These are phyloP conservation scores for Geosmithia flava DNA, from an alignment of 2,329 filamentous ascomycete genomes.

Conservation along the genomic window DNA sequence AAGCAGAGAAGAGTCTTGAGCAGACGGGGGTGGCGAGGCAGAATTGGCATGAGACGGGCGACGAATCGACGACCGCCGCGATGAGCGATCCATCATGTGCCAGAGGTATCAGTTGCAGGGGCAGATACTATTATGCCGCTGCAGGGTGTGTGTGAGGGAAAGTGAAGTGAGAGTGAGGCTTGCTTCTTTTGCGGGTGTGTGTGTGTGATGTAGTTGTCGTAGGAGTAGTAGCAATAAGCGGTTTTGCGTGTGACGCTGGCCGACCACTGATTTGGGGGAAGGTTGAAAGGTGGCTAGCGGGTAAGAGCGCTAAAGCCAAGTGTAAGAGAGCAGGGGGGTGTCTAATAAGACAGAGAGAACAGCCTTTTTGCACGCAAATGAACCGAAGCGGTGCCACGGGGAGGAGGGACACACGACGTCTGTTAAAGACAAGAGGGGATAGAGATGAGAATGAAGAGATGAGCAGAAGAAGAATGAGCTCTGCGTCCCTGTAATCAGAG, in stretches of 20 bases:
- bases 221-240: neutral
- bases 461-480: neutral
- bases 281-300: neutral
- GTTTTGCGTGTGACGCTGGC: neutral
- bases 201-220: neutral
- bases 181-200: neutral
- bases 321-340: neutral
- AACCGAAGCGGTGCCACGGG: neutral
- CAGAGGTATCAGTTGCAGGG: neutral
- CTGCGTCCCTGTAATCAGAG: neutral
- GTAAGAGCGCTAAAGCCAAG: neutral
- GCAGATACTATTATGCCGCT: neutral
- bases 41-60: constrained; percentile 7
- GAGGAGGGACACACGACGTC: neutral
- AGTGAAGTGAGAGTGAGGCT: neutral
- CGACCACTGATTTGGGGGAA: neutral
- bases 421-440: neutral
- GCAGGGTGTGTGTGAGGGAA: neutral
- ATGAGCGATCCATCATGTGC: constrained; percentile 22
- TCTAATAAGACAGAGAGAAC: neutral
- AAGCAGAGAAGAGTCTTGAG: constrained; percentile 17
- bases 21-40: constrained; percentile 17
- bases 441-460: neutral
- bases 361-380: neutral
- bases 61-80: neutral